Conservation (phyloP, 2,329 filamentous ascomycete genomes). For the Chalaropsis ovoidea region DNA sequence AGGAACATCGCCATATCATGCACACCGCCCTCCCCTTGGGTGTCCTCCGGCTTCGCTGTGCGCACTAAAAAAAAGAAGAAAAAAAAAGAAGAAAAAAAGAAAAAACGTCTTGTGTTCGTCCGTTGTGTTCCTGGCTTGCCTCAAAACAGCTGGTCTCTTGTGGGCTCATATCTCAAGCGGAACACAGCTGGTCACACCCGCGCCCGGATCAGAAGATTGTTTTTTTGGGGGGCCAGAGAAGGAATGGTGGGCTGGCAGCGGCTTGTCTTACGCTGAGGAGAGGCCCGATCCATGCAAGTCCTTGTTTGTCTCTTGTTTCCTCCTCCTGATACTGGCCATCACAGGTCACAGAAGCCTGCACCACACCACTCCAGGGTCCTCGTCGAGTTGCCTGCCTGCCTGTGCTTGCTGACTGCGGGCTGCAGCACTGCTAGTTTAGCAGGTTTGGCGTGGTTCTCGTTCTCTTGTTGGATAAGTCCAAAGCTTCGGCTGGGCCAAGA, state of each 20-base stretch:
- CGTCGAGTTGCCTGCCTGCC: too few relatives aligned
- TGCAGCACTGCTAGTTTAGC: background rate
- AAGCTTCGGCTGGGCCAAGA: constrained; percentile 8
- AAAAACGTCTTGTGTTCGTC: background rate
- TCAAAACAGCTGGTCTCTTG: background rate
- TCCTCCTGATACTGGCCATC: too few relatives aligned
- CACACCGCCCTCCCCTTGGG: background rate
- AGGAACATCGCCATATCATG: background rate
- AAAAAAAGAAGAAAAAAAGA: too few relatives aligned
- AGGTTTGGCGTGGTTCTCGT: background rate
- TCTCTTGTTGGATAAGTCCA: background rate
- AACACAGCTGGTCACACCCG: background rate
- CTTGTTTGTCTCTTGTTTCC: background rate
- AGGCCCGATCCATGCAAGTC: background rate
- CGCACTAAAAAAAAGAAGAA: too few relatives aligned
- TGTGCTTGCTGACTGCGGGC: too few relatives aligned
- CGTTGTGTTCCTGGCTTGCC: background rate
- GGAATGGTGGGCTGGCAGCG: too few relatives aligned
- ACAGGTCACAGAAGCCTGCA: too few relatives aligned
- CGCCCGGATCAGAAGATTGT: background rate
- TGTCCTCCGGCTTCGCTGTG: background rate
- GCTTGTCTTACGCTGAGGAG: constrained; percentile 2
- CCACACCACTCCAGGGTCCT: background rate
- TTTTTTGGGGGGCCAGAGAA: too few relatives aligned
- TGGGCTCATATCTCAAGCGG: background rate